A percentile compares a stretch with the other conserved stretches of the same genome.
These are phyloP conservation scores for Colletotrichum eleusines DNA, from an alignment of 2,329 filamentous ascomycete species.

Conservation along the genomic window DNA sequence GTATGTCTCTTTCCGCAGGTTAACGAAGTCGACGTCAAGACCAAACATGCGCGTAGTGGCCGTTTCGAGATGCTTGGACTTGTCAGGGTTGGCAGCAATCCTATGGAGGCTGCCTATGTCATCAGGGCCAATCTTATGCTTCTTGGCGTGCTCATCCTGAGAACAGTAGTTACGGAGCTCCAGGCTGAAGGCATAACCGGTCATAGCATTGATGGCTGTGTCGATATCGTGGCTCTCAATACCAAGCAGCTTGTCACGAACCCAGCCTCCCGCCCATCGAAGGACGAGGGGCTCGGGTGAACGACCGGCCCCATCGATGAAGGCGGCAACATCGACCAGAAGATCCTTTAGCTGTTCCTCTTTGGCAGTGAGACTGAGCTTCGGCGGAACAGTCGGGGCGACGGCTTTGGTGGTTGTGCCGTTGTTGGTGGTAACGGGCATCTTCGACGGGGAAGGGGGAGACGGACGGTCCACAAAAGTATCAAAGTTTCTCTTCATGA, in stretches of 20 bases:
- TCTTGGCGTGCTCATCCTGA: conserved; percentile 67
- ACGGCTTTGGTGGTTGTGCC: neutral
- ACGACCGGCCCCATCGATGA: conserved; percentile 67
- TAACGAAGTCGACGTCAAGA: conserved; percentile 93
- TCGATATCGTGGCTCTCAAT: conserved; percentile 84
- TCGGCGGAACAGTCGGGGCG: conserved; percentile 33
- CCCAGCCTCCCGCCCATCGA: conserved; percentile 89
- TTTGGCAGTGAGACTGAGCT: conserved; percentile 70
- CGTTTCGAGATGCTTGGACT: conserved; percentile 96
- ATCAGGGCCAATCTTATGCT: conserved; percentile 68
- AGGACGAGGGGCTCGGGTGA: conserved; percentile 70
- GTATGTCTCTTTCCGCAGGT: conserved; percentile 92
- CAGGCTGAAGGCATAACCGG: conserved; percentile 79
- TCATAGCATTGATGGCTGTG: conserved; percentile 88
- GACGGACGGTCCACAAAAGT: conserved; percentile 29
- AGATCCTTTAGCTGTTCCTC: conserved; percentile 81
- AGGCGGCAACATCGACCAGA: conserved; percentile 83
- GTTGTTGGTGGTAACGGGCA: conserved; percentile 39
- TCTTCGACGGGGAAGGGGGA: conserved; percentile 30
- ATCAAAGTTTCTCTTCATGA: conserved; percentile 42
- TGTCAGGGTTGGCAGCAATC: conserved; percentile 92
- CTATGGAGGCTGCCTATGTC: conserved; percentile 85
- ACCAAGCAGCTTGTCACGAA: conserved; percentile 84
- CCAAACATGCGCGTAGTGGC: conserved; percentile 88
- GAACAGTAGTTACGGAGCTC: conserved; percentile 77